Evolutionary conservation across 2,329 filamentous ascomycete species (phyloP), one percentile per base, ranked within the genome.

Genomic region (Myriosclerotinia duriaeana): DNA sequence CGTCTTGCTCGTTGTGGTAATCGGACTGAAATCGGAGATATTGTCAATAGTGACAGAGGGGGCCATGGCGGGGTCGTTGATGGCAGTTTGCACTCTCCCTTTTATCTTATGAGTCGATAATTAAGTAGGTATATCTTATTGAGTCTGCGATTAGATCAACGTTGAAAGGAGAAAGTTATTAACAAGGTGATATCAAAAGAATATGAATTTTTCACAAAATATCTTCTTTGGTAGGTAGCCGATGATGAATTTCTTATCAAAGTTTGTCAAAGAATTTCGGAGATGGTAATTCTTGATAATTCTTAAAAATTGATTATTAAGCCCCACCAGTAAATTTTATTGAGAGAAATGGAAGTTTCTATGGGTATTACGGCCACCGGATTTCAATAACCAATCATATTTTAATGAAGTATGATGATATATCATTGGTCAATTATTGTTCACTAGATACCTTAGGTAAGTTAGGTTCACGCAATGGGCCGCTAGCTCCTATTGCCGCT

Each of bases 21-120:
- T 63, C 66, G 71, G 67, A 64, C 66, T 71, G 73, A 75, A 75
- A 69, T 76, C 74, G 67, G 72, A 72, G 66, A 68, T 65, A 62
- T 73, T 74, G 64, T 76, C 74, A 34, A 76, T 69, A 26, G 69
- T 72, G 67, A 76, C 64, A 30, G 74, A 73, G 66, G 74, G 74
- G n/a, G 73, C 68, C 73, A 75, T 75, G 54, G 60, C 69, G 66
- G 61, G 56, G 64, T 56, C 17, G 34, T 61, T 56, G 58, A 52
- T 53, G 50, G 46, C 56, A n/a, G 44, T 44, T 52, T 46, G 36
- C 11, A 53, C 14, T 46, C 54, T 22, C 17, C 34, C 34, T 22
- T 65, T 34, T 50, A 11, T 36, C 1, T 52, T 14, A 8, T 5
- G 12, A 7, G 22, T 40, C 20, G 26, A 56, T 22, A 5, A 14